Evolutionary conservation across 345 rosid species (phyloP).

Genomic region (Clarkia xantiana): DNA sequence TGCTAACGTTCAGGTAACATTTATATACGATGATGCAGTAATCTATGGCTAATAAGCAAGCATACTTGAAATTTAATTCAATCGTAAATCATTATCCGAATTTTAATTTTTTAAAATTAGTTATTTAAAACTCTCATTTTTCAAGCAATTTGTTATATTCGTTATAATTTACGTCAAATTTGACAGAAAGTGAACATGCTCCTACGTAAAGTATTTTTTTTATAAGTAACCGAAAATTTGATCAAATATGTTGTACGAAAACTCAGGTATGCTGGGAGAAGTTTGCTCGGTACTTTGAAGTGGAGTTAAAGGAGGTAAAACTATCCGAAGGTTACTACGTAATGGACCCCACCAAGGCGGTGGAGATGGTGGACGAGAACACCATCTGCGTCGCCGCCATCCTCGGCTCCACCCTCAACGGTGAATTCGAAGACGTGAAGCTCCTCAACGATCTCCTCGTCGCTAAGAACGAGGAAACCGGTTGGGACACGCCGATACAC

Average conservation of each 20-base stretch:
- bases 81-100: no score
- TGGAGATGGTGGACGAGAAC: slow-evolving; percentile 41
- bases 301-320: slow-evolving; percentile 40
- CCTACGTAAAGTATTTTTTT: no score
- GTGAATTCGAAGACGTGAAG: slow-evolving; percentile 46
- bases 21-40: no score
- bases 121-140: no score
- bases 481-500: slow-evolving; percentile 52
- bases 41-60: no score
- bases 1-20: slow-evolving; percentile 38
- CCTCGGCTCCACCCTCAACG: slow-evolving; percentile 36
- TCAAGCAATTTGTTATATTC: no score
- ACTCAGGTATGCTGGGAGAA: slow-evolving; percentile 44
- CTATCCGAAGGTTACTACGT: slow-evolving; percentile 36
- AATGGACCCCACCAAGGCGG: slow-evolving; percentile 38
- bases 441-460: slow-evolving; percentile 24
- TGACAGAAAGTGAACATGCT: no score
- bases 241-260: no score
- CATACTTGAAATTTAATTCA: no score
- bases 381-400: slow-evolving; percentile 47
- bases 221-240: no score
- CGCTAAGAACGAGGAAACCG: slow-evolving; percentile 22
- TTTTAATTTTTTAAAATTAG: no score
- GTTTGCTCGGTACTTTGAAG: slow-evolving; percentile 45
- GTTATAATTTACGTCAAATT: no score